These are phyloP conservation scores for Oryza nivara DNA, from an alignment of 176 grass and related monocot genomes.

Conservation along the genomic window DNA sequence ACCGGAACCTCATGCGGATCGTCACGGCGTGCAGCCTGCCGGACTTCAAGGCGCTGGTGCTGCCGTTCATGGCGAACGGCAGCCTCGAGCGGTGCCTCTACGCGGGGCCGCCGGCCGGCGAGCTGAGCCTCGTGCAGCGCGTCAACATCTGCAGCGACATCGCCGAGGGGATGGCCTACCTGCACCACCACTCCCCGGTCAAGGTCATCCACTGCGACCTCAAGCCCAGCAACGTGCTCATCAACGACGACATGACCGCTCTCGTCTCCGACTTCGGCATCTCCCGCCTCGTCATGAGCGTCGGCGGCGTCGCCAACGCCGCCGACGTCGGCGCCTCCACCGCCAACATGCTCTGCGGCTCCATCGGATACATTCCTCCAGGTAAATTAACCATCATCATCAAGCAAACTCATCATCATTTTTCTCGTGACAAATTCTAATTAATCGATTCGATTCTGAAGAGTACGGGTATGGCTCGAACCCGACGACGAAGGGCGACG, in stretches of 20 bases:
- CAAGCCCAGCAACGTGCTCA: constrained; percentile 90
- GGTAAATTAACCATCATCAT: constrained; percentile 38
- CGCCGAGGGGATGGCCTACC: constrained; percentile 87
- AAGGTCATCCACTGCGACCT: constrained; percentile 96
- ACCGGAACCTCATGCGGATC: constrained; percentile 94
- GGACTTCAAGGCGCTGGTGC: constrained; percentile 95
- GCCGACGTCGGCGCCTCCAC: constrained; percentile 75
- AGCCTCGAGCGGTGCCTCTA: constrained; percentile 87
- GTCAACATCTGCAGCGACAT: constrained; percentile 96
- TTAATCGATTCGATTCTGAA: constrained; percentile 17
- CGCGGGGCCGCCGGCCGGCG: constrained; percentile 24
- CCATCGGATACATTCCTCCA: constrained; percentile 92
- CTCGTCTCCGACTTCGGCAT: constrained; percentile 95
- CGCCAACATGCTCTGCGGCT: constrained; percentile 80
- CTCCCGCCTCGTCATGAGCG: constrained; percentile 65
- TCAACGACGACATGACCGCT: constrained; percentile 95
- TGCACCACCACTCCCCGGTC: constrained; percentile 91
- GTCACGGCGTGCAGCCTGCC: constrained; percentile 84
- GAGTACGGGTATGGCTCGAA: constrained; percentile 84
- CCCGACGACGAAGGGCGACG: constrained; percentile 81
- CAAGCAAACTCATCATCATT: constrained; percentile 2
- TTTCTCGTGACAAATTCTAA: background rate
- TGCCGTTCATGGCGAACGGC: constrained; percentile 94
- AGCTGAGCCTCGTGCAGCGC: constrained; percentile 75
- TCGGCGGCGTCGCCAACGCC: constrained; percentile 44